Conservation (phyloP, 2,329 filamentous ascomycete genomes). For the Paecilomyces fulvus region DNA sequence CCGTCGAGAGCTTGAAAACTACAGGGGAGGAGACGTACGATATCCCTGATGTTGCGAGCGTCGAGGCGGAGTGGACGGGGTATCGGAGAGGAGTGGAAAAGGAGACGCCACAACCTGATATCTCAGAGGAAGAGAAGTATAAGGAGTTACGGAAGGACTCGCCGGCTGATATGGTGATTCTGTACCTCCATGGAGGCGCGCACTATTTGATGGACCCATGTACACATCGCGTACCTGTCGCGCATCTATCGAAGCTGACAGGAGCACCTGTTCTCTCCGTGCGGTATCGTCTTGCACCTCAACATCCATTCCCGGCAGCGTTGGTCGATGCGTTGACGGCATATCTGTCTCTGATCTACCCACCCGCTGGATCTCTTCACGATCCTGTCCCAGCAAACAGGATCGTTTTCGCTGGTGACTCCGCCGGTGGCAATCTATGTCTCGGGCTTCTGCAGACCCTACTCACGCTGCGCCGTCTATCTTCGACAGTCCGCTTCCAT, state of each 20-base stretch:
- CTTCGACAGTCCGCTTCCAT: constrained; percentile 30
- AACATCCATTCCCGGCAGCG: constrained; percentile 40
- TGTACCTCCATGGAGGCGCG: constrained; percentile 42
- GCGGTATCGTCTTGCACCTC: constrained; percentile 40
- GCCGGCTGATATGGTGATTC: constrained; percentile 31
- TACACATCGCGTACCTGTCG: constrained; percentile 29
- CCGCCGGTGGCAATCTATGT: constrained; percentile 37
- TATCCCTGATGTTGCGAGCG: constrained; percentile 24
- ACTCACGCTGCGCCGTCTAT: constrained; percentile 30
- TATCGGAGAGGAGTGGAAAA: constrained; percentile 31
- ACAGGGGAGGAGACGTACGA: constrained; percentile 30
- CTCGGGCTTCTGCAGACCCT: constrained; percentile 35
- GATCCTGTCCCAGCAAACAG: constrained; percentile 33
- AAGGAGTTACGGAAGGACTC: constrained; percentile 30
- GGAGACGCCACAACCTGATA: constrained; percentile 28
- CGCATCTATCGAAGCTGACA: constrained; percentile 31
- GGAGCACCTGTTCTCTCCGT: constrained; percentile 36
- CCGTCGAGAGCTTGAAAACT: constrained; percentile 29
- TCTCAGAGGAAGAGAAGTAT: constrained; percentile 38
- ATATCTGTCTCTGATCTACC: constrained; percentile 40
- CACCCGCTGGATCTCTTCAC: constrained; percentile 35
- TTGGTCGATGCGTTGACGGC: constrained; percentile 39
- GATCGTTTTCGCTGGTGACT: constrained; percentile 41
- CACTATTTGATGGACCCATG: constrained; percentile 39
- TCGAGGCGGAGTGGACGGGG: constrained; percentile 41